These are phyloP conservation scores for Aspergillus felis DNA, from an alignment of 2,329 filamentous ascomycete genomes.

Conservation along the genomic window DNA sequence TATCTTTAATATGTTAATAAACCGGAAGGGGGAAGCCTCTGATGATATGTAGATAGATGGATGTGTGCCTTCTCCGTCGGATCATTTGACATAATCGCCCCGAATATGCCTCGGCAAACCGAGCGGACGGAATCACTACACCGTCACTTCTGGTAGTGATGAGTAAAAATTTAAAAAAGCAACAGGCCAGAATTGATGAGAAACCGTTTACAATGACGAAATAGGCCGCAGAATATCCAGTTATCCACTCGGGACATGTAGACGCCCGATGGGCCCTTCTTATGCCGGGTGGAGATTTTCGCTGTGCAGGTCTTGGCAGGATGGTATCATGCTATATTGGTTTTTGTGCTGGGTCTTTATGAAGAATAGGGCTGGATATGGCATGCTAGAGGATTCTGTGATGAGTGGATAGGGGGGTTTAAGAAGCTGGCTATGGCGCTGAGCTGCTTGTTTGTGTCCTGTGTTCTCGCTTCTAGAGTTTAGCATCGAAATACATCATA, in stretches of 20 bases:
- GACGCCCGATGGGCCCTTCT: not conserved
- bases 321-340: not conserved
- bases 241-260: not conserved
- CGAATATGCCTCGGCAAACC: not conserved
- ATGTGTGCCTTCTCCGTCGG: not conserved
- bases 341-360: not conserved
- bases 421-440: not conserved
- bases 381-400: not conserved
- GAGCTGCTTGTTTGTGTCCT: not conserved
- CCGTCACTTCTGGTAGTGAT: not conserved
- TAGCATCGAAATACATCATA: not conserved
- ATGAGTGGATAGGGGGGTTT: not conserved
- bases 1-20: too few species aligned
- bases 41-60: not conserved
- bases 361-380: not conserved
- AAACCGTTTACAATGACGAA: not conserved
- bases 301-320: not conserved
- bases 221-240: not conserved
- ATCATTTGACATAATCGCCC: not conserved
- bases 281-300: not conserved
- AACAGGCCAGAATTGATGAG: not conserved
- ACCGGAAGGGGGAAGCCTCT: not conserved
- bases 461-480: not conserved
- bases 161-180: not conserved
- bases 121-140: not conserved